phyloP scores from a whole-genome alignment of 352 stramenopile genomes.

The Globisporangium middletonii region DNA sequence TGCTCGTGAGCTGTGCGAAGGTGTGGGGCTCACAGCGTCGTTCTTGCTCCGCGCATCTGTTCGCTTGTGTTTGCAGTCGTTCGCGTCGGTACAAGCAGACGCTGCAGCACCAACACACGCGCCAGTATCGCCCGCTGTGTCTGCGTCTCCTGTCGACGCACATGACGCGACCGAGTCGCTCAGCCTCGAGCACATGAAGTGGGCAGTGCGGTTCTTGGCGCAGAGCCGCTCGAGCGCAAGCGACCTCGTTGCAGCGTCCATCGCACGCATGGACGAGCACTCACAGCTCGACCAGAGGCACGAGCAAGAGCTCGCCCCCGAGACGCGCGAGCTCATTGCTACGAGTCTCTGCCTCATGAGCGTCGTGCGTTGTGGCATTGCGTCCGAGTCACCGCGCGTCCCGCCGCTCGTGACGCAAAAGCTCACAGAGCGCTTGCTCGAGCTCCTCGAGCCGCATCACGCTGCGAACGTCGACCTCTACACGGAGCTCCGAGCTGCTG shows the following conservation, averaged over 20 bases:
- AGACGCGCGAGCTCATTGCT: constrained; percentile 44
- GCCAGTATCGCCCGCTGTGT: neutral
- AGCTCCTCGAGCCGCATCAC: constrained; percentile 44
- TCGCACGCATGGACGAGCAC: constrained; percentile 6
- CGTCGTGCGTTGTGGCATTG: constrained; percentile 24
- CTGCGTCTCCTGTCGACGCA: neutral
- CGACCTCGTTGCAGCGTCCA: constrained; percentile 8
- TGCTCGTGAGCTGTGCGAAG: neutral
- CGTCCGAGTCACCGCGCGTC: constrained; percentile 16
- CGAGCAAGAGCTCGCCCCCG: constrained; percentile 13
- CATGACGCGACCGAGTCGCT: constrained; percentile 18
- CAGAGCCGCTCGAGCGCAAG: constrained; percentile 24
- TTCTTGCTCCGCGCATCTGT: too few species aligned
- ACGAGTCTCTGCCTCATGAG: constrained; percentile 56
- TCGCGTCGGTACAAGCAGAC: too few species aligned
- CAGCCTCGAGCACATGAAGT: constrained; percentile 50
- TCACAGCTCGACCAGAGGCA: neutral
- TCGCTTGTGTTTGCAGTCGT: too few species aligned
- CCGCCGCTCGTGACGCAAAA: constrained; percentile 50
- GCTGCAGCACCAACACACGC: too few species aligned
- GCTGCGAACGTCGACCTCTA: constrained; percentile 65
- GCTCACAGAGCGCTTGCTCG: constrained; percentile 54
- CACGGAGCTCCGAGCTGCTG: constrained; percentile 32
- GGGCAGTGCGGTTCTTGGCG: constrained; percentile 54
- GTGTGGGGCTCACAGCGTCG: too few species aligned